phyloP scores from a whole-genome alignment of 495 filamentous ascomycete genomes.

The Filosporella fistucella region DNA sequence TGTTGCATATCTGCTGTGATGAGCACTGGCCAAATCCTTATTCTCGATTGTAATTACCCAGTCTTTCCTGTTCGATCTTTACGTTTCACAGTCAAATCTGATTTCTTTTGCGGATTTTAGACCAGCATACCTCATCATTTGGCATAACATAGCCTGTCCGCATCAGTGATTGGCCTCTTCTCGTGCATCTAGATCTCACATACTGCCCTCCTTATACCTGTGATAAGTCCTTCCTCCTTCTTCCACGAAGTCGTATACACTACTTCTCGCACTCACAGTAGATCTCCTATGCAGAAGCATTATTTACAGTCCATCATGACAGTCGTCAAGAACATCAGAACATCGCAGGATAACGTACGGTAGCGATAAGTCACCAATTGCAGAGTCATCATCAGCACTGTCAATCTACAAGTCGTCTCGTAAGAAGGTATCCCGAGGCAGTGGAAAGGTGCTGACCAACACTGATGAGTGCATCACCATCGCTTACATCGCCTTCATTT shows the following conservation, averaged over 20 bases:
- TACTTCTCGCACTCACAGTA: not conserved
- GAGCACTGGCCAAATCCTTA: not conserved
- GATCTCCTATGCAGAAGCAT: not conserved
- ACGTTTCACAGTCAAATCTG: not conserved
- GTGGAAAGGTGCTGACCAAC: too few relatives aligned
- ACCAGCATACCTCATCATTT: slow-evolving; percentile 2
- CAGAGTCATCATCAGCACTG: slow-evolving; percentile 2
- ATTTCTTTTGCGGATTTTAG: not conserved
- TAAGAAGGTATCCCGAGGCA: too few relatives aligned
- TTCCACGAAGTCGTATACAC: slow-evolving; percentile 3
- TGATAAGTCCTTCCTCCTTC: slow-evolving; percentile 7
- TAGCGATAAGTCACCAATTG: not conserved
- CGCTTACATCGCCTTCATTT: too few relatives aligned
- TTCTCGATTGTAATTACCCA: not conserved
- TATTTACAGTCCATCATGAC: not conserved
- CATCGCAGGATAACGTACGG: not conserved
- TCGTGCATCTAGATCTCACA: not conserved
- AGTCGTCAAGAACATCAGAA: not conserved
- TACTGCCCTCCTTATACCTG: slow-evolving; percentile 5
- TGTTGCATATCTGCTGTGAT: slow-evolving; percentile 2
- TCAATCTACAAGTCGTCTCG: not conserved
- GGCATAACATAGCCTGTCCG: slow-evolving; percentile 1
- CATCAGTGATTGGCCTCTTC: not conserved
- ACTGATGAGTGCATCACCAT: too few relatives aligned
- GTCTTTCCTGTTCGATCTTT: slow-evolving; percentile 2